phyloP scores from a whole-genome alignment of 257 asterid species.

The Gentiana macrophylla region DNA sequence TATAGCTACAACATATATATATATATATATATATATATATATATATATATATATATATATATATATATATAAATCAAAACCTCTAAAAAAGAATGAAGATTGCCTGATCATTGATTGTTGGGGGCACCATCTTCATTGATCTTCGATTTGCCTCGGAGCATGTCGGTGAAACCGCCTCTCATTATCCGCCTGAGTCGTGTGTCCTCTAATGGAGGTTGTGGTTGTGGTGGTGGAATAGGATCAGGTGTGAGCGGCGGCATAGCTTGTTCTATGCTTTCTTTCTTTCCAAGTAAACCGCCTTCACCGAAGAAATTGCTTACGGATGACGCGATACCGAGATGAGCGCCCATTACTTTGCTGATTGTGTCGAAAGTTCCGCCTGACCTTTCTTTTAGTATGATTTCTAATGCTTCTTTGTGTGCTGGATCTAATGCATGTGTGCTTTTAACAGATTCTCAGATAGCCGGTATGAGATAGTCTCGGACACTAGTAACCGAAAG shows the following conservation, averaged over 20 bases:
- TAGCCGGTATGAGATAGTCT: slow-evolving; percentile 80
- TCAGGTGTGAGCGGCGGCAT: slow-evolving; percentile 17
- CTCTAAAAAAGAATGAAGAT: not conserved
- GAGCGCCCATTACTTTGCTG: slow-evolving; percentile 95
- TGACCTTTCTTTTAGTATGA: slow-evolving; percentile 78
- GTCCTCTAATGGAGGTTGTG: slow-evolving; percentile 60
- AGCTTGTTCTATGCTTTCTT: slow-evolving; percentile 43
- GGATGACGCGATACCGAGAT: slow-evolving; percentile 73
- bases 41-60: too few species aligned
- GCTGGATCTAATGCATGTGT: slow-evolving; percentile 94
- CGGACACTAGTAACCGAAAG: slow-evolving; percentile 63
- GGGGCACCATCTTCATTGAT: slow-evolving; percentile 35
- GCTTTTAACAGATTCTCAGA: slow-evolving; percentile 85
- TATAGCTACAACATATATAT: not conserved
- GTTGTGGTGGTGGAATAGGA: slow-evolving; percentile 33
- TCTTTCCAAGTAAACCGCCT: slow-evolving; percentile 71
- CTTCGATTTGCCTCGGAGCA: slow-evolving; percentile 77
- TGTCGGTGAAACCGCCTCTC: slow-evolving; percentile 84
- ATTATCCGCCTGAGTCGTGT: slow-evolving; percentile 83
- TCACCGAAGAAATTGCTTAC: slow-evolving; percentile 88
- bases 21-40: too few species aligned
- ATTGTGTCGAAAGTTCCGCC: slow-evolving; percentile 78
- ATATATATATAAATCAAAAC: too few species aligned
- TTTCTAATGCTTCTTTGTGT: slow-evolving; percentile 97
- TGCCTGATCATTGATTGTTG: slow-evolving; percentile 22